Evolutionary conservation across 202 grass and related monocot genomes (phyloP).

Genomic region (Setaria italica): DNA sequence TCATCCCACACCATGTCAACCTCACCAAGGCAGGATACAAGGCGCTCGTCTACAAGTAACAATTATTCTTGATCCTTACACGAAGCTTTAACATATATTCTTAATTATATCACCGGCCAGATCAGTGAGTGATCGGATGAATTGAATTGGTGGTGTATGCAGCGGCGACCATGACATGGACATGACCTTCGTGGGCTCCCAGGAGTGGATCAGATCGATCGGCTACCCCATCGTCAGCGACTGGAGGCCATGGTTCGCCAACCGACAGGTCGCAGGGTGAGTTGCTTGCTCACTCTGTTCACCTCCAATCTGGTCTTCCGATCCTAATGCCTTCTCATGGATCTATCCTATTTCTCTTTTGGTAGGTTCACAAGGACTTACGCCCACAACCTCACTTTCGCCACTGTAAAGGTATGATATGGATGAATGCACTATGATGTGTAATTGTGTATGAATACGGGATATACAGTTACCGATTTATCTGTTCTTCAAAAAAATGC

Average conservation of each 20-base stretch:
- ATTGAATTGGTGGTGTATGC: not conserved
- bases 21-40: constrained; percentile 65
- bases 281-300: not conserved
- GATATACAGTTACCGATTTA: not conserved
- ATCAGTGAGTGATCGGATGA: not conserved
- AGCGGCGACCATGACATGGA: constrained; percentile 76
- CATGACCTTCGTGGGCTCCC: constrained; percentile 66
- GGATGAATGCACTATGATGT: not conserved
- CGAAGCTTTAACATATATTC: not conserved
- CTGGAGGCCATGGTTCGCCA: constrained; percentile 73
- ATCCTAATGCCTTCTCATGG: not conserved
- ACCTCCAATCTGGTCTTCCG: not conserved
- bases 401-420: constrained; percentile 61
- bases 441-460: no score
- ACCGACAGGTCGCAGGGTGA: constrained; percentile 64
- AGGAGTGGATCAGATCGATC: constrained; percentile 65
- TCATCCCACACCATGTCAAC: constrained; percentile 53
- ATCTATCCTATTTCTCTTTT: not conserved
- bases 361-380: constrained; percentile 65
- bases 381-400: constrained; percentile 76
- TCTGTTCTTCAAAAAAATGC: not conserved
- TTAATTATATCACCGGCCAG: not conserved
- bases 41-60: constrained; percentile 73
- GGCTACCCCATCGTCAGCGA: constrained; percentile 55
- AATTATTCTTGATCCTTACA: not conserved